Evolutionary conservation across 768 basidiomycete genomes (phyloP).

Genomic region (Russula dissimulans): DNA sequence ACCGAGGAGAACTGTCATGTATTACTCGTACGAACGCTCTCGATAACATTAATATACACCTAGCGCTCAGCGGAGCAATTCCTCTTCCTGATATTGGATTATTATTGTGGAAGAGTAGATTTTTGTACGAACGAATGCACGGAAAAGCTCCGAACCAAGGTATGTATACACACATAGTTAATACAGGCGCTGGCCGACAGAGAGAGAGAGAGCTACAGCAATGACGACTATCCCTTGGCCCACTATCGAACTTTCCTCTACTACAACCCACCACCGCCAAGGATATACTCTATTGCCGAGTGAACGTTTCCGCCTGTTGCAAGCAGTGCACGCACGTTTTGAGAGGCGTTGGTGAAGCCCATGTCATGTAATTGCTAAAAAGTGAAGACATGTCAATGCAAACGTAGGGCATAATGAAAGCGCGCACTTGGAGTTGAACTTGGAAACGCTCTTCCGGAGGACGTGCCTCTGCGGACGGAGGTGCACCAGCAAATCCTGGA

Average conservation of each 20-base stretch:
- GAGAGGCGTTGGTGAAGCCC: slow-evolving; percentile 84
- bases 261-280: slow-evolving; percentile 66
- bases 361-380: slow-evolving; percentile 84
- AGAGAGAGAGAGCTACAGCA: neutral
- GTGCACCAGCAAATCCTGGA: slow-evolving; percentile 23
- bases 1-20: no score
- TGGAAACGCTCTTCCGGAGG: slow-evolving; percentile 91
- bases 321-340: slow-evolving; percentile 84
- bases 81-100: no score
- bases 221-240: neutral
- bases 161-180: slow-evolving; percentile 5
- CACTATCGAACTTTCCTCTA: neutral
- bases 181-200: neutral
- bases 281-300: slow-evolving; percentile 86
- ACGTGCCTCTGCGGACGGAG: slow-evolving; percentile 55
- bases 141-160: neutral
- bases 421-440: slow-evolving; percentile 64
- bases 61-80: no score
- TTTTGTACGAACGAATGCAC: no score
- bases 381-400: neutral
- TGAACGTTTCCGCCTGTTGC: slow-evolving; percentile 93
- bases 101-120: neutral
- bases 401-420: neutral
- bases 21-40: no score
- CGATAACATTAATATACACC: no score